phyloP scores from a whole-genome alignment of 345 rosid species.

The Toxicodendron radicans region DNA sequence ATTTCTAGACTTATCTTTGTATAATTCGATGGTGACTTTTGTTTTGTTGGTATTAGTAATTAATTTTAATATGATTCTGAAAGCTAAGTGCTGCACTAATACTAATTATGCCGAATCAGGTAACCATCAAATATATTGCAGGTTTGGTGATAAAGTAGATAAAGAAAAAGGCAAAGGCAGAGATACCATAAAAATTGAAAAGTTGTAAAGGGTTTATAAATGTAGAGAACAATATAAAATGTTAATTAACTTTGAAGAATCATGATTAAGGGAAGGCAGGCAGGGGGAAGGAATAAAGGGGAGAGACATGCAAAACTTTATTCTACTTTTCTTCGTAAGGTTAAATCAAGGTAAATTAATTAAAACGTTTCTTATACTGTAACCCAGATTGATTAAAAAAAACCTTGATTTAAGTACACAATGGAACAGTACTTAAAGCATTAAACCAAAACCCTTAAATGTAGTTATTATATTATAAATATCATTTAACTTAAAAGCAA shows the following conservation, averaged over 20 bases:
- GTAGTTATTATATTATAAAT: background rate
- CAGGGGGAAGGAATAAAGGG: conserved; percentile 42
- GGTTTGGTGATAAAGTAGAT: conserved; percentile 2
- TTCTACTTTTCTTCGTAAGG: conserved; percentile 16
- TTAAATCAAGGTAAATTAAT: conserved; percentile 12
- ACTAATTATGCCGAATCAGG: background rate
- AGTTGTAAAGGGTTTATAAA: conserved; percentile 25
- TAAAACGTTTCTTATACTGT: conserved; percentile 16
- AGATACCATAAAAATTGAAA: conserved; percentile 19
- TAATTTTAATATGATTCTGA: background rate
- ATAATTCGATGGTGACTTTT: too few species aligned
- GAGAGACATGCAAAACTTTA: conserved; percentile 26
- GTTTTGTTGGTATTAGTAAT: too few species aligned
- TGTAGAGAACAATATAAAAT: conserved; percentile 30
- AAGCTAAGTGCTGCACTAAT: too few species aligned
- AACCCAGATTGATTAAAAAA: background rate
- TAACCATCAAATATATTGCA: background rate
- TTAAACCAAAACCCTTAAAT: background rate
- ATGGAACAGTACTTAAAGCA: conserved; percentile 31
- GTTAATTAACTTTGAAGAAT: conserved; percentile 33
- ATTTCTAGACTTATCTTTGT: too few species aligned
- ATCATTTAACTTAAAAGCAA: conserved; percentile 3
- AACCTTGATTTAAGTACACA: conserved; percentile 10
- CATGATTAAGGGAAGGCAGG: conserved; percentile 25
- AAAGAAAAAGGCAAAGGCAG: conserved; percentile 18